Percentiles rank a stretch among this genome's conserved stretches.
These are phyloP conservation scores for Rhodotorula sphaerocarpa DNA, from an alignment of 768 basidiomycete species.

Conservation along the genomic window DNA sequence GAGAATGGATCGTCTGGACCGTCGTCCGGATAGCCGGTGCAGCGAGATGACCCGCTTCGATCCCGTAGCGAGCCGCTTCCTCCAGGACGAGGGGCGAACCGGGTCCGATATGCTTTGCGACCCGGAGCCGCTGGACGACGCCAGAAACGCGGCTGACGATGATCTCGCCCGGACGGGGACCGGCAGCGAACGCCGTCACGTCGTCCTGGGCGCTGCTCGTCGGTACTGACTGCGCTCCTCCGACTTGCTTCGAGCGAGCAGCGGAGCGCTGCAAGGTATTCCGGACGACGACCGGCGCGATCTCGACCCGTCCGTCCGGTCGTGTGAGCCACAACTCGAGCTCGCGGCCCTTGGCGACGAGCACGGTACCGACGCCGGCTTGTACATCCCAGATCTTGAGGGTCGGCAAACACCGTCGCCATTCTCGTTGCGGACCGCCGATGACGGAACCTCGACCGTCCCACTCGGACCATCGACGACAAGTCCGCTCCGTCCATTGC, in stretches of 20 bases:
- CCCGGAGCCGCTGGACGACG: not conserved
- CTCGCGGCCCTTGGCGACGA: slow-evolving; percentile 10
- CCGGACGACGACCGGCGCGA: slow-evolving; percentile 2
- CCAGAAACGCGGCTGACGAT: slow-evolving; percentile 9
- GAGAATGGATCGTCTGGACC: slow-evolving; percentile 4
- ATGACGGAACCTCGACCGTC: not conserved
- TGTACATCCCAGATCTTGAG: slow-evolving; percentile 6
- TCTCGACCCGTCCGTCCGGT: not conserved
- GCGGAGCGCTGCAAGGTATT: too few species aligned
- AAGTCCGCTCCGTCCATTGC: not conserved
- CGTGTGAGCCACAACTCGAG: slow-evolving; percentile 15
- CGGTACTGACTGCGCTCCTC: not conserved
- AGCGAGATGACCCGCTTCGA: not conserved
- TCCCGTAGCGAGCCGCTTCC: slow-evolving; percentile 14
- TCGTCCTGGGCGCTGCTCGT: not conserved
- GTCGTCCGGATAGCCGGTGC: not conserved
- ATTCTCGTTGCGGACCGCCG: not conserved
- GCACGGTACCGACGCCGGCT: not conserved
- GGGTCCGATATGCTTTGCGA: not conserved
- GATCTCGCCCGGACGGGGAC: not conserved
- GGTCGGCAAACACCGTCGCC: not conserved
- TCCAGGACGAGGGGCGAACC: not conserved
- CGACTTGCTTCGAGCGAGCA: too few species aligned
- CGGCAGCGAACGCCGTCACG: slow-evolving; percentile 8
- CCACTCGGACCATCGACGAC: not conserved